Evolutionary conservation across 1,284 basidiomycete species (phyloP).

Genomic region (Rhodotorula sp.): DNA sequence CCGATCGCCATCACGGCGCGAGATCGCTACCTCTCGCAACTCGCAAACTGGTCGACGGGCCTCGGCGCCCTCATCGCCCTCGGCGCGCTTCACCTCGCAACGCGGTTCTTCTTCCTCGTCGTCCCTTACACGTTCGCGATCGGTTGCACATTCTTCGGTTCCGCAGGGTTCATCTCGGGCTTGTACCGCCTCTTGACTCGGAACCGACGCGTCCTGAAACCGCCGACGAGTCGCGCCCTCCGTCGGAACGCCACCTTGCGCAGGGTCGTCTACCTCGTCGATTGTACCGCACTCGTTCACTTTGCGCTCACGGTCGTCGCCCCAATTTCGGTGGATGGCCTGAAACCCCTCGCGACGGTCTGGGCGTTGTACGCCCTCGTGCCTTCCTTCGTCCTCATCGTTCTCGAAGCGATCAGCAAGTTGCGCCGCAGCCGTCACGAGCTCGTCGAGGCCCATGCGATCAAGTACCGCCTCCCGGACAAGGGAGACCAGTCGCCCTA

Average conservation of each 20-base stretch:
- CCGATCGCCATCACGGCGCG: background rate
- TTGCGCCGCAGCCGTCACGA: background rate
- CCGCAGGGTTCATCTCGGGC: background rate
- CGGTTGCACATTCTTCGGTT: background rate
- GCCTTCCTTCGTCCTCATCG: background rate
- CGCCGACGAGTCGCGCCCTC: background rate
- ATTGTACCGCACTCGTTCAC: background rate
- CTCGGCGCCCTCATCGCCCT: background rate
- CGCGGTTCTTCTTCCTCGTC: background rate
- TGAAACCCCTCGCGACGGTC: background rate
- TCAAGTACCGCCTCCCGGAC: background rate
- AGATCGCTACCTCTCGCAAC: background rate
- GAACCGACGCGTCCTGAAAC: background rate
- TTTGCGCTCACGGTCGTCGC: background rate
- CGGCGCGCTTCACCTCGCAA: background rate
- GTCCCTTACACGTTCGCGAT: background rate
- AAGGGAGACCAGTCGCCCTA: background rate
- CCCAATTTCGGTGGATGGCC: background rate
- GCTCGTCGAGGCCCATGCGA: background rate
- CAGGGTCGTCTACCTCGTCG: constrained; percentile 1
- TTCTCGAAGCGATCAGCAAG: background rate
- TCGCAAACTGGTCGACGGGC: background rate
- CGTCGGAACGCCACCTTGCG: background rate
- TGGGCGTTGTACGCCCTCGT: background rate
- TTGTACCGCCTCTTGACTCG: background rate